These are phyloP conservation scores for Aspergillus pseudonomiae DNA, from an alignment of 2,329 filamentous ascomycete genomes.

Conservation along the genomic window DNA sequence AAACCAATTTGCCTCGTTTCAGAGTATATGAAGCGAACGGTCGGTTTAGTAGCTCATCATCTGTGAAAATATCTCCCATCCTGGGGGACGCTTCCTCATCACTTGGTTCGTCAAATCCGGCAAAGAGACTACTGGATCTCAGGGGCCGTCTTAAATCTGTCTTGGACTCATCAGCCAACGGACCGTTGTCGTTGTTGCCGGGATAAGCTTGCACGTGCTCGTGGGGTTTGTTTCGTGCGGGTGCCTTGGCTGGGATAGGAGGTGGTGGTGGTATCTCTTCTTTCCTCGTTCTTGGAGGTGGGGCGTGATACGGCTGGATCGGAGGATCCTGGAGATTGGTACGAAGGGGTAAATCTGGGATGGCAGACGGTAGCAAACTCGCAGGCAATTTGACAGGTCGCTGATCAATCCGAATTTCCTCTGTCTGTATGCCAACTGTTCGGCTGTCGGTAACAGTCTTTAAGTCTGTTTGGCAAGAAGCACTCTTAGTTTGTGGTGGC, in stretches of 20 bases:
- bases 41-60: conserved; percentile 49
- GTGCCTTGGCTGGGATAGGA: conserved; percentile 41
- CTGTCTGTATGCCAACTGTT: conserved; percentile 76
- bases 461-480: conserved; percentile 75
- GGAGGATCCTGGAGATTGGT: conserved; percentile 27
- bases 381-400: conserved; percentile 73
- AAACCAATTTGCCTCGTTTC: conserved; percentile 46
- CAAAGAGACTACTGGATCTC: conserved; percentile 82
- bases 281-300: conserved; percentile 38
- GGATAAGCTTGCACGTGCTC: conserved; percentile 69
- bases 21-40: conserved; percentile 49
- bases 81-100: conserved; percentile 44
- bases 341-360: conserved; percentile 56
- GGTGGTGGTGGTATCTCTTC: conserved; percentile 30
- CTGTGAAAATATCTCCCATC: conserved; percentile 42
- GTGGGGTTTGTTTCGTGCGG: conserved; percentile 22
- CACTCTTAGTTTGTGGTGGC: conserved; percentile 78
- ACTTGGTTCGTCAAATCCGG: conserved; percentile 75
- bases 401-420: conserved; percentile 83
- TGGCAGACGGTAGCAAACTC: conserved; percentile 77
- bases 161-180: conserved; percentile 62
- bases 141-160: conserved; percentile 69
- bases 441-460: conserved; percentile 50
- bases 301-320: conserved; percentile 38
- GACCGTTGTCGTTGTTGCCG: conserved; percentile 79